Evolutionary conservation across 345 rosid genomes (phyloP).

Genomic region (Hibiscus mutabilis): DNA sequence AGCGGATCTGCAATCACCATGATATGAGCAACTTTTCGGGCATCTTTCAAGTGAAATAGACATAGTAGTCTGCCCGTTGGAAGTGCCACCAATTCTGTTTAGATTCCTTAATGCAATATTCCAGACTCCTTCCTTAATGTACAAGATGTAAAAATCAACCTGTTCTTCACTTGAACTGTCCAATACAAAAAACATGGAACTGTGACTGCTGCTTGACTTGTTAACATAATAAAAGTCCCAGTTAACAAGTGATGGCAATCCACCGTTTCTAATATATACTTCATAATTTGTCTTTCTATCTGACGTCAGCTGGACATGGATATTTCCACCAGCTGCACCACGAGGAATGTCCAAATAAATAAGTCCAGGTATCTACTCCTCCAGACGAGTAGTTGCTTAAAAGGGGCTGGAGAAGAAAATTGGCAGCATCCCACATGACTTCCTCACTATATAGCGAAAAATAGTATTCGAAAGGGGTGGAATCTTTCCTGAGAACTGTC

Average conservation of each 20-base stretch:
- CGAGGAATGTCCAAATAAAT: slow-evolving; percentile 69
- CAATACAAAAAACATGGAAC: slow-evolving; percentile 56
- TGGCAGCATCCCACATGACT: slow-evolving; percentile 41
- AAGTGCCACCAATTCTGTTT: slow-evolving; percentile 22
- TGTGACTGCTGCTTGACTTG: slow-evolving; percentile 39
- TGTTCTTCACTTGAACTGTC: slow-evolving; percentile 63
- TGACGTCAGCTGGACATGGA: slow-evolving; percentile 59
- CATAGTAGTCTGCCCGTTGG: slow-evolving; percentile 45
- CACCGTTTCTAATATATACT: slow-evolving; percentile 71
- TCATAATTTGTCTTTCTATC: slow-evolving; percentile 48
- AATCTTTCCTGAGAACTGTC: slow-evolving; percentile 70
- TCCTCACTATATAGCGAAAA: slow-evolving; percentile 57
- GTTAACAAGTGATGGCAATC: slow-evolving; percentile 53
- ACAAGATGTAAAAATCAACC: slow-evolving; percentile 77
- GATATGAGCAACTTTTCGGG: slow-evolving; percentile 73
- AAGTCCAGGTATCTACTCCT: slow-evolving; percentile 62
- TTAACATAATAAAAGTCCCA: slow-evolving; percentile 81
- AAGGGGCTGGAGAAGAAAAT: slow-evolving; percentile 65
- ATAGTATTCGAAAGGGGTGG: slow-evolving; percentile 63
- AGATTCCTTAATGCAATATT: slow-evolving; percentile 52
- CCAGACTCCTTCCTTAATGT: slow-evolving; percentile 62
- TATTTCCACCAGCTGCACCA: slow-evolving; percentile 90
- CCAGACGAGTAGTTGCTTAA: slow-evolving; percentile 50
- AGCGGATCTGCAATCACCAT: slow-evolving; percentile 66
- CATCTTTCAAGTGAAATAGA: slow-evolving; percentile 88